Percentiles rank a stretch among this genome's conserved stretches.
phyloP scores from a whole-genome alignment of 768 basidiomycete genomes.

The Hortiboletus flavorubellus region DNA sequence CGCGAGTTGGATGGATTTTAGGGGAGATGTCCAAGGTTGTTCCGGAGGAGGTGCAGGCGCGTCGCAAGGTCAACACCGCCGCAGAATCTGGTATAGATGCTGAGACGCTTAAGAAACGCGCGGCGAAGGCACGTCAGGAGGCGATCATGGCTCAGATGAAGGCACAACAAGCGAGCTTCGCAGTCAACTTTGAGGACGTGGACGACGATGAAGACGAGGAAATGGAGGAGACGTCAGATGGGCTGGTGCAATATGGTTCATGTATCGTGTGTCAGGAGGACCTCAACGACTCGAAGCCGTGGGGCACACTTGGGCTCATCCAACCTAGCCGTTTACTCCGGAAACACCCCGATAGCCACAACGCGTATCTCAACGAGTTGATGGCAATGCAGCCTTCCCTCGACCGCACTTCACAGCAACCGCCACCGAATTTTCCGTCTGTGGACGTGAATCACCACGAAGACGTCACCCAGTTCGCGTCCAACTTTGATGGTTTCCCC shows the following conservation, averaged over 20 bases:
- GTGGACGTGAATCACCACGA: constrained; percentile 23
- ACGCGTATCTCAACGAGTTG: constrained; percentile 65
- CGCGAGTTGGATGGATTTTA: constrained; percentile 76
- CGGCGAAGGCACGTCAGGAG: constrained; percentile 88
- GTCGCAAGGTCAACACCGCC: constrained; percentile 43
- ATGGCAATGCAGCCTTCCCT: constrained; percentile 60
- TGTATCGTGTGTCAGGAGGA: constrained; percentile 99
- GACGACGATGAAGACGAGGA: constrained; percentile 64
- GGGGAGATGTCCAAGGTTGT: constrained; percentile 52
- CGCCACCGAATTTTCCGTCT: constrained; percentile 35
- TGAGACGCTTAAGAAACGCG: constrained; percentile 73
- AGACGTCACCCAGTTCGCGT: constrained; percentile 40
- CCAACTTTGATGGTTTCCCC: constrained; percentile 74
- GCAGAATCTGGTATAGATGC: constrained; percentile 41
- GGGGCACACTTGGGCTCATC: constrained; percentile 82
- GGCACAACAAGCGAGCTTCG: constrained; percentile 84
- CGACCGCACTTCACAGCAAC: constrained; percentile 45
- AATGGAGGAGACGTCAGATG: constrained; percentile 41
- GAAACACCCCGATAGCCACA: constrained; percentile 65
- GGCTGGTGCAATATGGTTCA: constrained; percentile 68
- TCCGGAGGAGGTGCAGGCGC: constrained; percentile 52
- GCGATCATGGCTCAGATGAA: constrained; percentile 97
- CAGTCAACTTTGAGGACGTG: constrained; percentile 73
- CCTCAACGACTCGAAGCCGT: constrained; percentile 64
- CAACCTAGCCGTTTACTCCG: constrained; percentile 87